These are phyloP conservation scores for Phlebopus sp. DNA, from an alignment of 1,284 basidiomycete genomes.

Conservation along the genomic window DNA sequence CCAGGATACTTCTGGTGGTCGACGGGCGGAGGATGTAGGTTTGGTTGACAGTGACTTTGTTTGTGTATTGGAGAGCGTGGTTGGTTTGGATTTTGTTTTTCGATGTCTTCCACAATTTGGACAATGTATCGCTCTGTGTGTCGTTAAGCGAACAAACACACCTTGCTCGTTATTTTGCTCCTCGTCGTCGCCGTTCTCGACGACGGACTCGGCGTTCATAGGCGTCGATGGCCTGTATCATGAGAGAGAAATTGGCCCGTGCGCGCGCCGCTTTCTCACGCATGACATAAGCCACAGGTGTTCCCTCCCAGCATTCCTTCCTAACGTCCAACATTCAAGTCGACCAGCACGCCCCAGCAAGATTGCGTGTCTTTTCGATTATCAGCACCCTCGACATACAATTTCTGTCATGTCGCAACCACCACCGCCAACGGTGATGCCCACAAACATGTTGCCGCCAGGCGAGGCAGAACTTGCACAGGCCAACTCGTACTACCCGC, in stretches of 20 bases:
- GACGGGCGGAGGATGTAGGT: background rate
- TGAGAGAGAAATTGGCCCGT: conserved; percentile 33
- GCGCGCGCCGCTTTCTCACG: conserved; percentile 37
- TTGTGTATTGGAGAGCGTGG: conserved; percentile 55
- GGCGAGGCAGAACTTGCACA: conserved; percentile 47
- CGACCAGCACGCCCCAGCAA: conserved; percentile 27
- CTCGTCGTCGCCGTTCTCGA: conserved; percentile 20
- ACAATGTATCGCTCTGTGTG: conserved; percentile 58
- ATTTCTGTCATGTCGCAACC: conserved; percentile 35
- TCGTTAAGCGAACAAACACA: conserved; percentile 43
- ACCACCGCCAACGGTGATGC: conserved; percentile 41
- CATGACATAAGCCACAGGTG: conserved; percentile 38
- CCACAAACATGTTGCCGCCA: conserved; percentile 40
- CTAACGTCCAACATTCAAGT: conserved; percentile 27
- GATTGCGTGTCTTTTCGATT: conserved; percentile 8
- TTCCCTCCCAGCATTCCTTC: conserved; percentile 33
- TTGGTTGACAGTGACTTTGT: conserved; percentile 40
- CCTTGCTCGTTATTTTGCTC: conserved; percentile 19
- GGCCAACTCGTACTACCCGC: conserved; percentile 64
- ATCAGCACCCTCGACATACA: conserved; percentile 7
- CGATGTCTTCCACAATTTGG: conserved; percentile 70
- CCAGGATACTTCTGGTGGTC: background rate
- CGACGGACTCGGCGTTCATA: conserved; percentile 15
- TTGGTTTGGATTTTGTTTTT: conserved; percentile 66
- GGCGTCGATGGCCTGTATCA: conserved; percentile 20